Conservation (phyloP, 1,284 basidiomycete species). For the Malassezia cuniculi region DNA sequence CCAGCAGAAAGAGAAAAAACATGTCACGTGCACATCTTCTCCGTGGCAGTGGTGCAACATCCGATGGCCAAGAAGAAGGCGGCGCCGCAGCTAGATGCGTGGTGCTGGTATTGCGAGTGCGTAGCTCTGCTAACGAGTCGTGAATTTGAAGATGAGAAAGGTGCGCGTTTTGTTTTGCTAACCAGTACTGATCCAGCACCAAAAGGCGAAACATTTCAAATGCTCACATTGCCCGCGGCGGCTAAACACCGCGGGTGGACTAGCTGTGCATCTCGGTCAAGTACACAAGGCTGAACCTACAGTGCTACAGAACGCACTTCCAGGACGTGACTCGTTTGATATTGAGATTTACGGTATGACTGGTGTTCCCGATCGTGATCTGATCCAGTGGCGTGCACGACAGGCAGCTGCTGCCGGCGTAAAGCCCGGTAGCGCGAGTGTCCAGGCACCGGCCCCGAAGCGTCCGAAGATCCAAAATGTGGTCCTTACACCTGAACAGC, state of each 20-base stretch:
- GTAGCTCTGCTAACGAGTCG: conserved; percentile 45
- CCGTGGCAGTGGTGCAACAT: too few species aligned
- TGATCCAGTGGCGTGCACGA: conserved; percentile 86
- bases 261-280: conserved; percentile 96
- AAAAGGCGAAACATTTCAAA: conserved; percentile 98
- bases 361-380: conserved; percentile 82
- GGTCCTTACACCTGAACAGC: conserved; percentile 57
- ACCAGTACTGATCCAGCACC: conserved; percentile 88
- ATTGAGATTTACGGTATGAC: conserved; percentile 99
- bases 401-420: conserved; percentile 21
- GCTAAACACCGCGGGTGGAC: conserved; percentile 88
- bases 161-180: conserved; percentile 7
- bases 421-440: conserved; percentile 47
- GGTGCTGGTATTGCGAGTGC: conserved; percentile 99
- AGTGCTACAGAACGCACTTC: conserved; percentile 92
- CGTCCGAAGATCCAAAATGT: conserved; percentile 71
- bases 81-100: conserved; percentile 49
- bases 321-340: conserved; percentile 91
- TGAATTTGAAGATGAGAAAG: conserved; percentile 44
- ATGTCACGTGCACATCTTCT: too few species aligned
- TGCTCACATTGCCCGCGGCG: conserved; percentile 88
- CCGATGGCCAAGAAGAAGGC: conserved; percentile 45
- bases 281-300: conserved; percentile 96
- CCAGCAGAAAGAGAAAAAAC: too few species aligned
- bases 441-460: conserved; percentile 53